phyloP scores from a whole-genome alignment of 2,329 filamentous ascomycete species.

The Fusarium chlamydosporum region DNA sequence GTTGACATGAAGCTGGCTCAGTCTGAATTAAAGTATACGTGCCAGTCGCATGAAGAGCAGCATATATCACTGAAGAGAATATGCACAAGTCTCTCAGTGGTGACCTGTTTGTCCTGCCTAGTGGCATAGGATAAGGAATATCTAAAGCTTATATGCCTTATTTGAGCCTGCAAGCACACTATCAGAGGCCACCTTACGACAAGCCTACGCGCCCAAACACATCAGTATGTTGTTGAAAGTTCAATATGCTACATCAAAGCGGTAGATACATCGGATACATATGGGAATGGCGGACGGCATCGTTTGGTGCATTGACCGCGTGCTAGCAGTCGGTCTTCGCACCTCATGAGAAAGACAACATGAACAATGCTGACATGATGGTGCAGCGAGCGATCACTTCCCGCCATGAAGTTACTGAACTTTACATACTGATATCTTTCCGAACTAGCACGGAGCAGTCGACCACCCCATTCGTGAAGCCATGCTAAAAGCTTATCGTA shows the following conservation, averaged over 20 bases:
- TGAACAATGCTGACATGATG: neutral
- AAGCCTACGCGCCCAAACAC: neutral
- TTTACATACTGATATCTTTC: neutral
- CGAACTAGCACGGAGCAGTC: neutral
- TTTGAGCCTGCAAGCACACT: neutral
- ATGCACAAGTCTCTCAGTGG: no score
- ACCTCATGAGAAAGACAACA: neutral
- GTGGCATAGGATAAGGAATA: no score
- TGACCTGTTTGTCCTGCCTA: no score
- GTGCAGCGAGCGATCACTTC: neutral
- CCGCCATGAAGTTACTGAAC: neutral
- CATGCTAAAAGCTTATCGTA: neutral
- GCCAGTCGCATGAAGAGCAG: neutral
- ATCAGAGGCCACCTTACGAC: neutral
- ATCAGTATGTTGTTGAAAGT: neutral
- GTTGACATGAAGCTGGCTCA: neutral
- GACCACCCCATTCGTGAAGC: neutral
- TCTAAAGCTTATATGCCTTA: neutral
- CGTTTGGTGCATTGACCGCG: no score
- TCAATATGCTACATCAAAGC: no score
- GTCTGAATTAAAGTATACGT: neutral
- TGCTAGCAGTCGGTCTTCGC: neutral
- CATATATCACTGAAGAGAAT: no score
- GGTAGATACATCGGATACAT: no score
- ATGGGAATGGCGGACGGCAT: no score